Base-by-base conservation (phyloP, 2,329 filamentous ascomycete genomes). In the Rutstroemia sp. region DNA sequence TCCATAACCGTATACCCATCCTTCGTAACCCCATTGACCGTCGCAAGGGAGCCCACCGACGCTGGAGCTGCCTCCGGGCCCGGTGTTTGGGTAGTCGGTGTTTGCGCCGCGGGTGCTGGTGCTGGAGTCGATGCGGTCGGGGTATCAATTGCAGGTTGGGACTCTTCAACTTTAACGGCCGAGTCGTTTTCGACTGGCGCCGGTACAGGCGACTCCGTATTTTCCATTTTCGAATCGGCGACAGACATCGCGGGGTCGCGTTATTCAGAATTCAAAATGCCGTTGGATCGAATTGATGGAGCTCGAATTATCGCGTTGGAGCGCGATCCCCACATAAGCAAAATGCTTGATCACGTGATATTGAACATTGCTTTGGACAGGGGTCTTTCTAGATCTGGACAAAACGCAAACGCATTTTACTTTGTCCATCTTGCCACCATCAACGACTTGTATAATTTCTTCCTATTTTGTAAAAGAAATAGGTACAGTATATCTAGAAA, bases 1-100 rank as follows among this genome's bases (percentile, higher is more conserved):
- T 60, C 63, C 57, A 69, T 68, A n/a, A 64, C 49, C 41, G 65
- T 62, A 34, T 59, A 58, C 17, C 63, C 63, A 52, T 66, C 64
- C 59, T 67, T 69, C n/a, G 54, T 61, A 23, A 69, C 60, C 30
- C 48, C 48, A 25, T 46, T 10, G 27, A 25, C 52, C 17, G 54
- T 46, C 21, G 58, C 50, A 14, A 58, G 52, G n/a, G 59, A 50
- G 3, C 52, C 52, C 17, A 3, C 37, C 9, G 45, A 48, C 39
- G 27, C 38, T 51, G 41, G 47, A 6, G 42, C 44, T 48, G 44
- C 2, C 30, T 27, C 34, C 4, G 48, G 10, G 3, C 17, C 37
- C 21, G 49, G 16, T 30, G 21, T 42, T 19, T 30, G 27, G 17
- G 19, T 30, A 23, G 23, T 10, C 17, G 16, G 30, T 38, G 38